phyloP scores from a whole-genome alignment of 2,329 filamentous ascomycete species.

The Neopestalotiopsis rosae region DNA sequence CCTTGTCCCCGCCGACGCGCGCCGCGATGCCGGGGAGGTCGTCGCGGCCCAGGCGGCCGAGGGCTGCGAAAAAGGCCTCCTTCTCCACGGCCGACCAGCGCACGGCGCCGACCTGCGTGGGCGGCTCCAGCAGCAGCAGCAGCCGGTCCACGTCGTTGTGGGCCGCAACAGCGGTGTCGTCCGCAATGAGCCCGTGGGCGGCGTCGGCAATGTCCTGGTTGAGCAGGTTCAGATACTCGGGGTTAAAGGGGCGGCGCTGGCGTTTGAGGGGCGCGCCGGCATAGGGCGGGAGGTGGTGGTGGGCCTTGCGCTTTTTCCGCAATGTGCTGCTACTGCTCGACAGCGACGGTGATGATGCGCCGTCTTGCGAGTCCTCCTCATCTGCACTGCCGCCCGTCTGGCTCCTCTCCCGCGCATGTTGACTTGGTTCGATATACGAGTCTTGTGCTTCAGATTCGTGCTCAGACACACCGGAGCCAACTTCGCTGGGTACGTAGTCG shows the following conservation, averaged over 20 bases:
- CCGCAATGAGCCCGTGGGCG: constrained; percentile 40
- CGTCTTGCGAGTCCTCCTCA: not conserved
- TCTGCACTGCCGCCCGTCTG: not conserved
- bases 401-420: not conserved
- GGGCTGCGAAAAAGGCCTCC: constrained; percentile 66
- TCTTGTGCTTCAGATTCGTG: not conserved
- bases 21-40: constrained; percentile 66
- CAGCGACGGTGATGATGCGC: constrained; percentile 3
- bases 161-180: constrained; percentile 34
- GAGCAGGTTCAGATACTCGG: constrained; percentile 54
- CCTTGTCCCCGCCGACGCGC: constrained; percentile 71
- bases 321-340: constrained; percentile 13
- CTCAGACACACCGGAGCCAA: not conserved
- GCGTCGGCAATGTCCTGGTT: constrained; percentile 65
- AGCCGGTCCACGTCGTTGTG: too few relatives aligned
- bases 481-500: constrained; percentile 15
- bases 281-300: constrained; percentile 25
- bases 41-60: constrained; percentile 68
- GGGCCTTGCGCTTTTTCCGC: not conserved
- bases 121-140: not conserved
- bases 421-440: not conserved
- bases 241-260: constrained; percentile 47
- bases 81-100: constrained; percentile 78
- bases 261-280: constrained; percentile 49
- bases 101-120: constrained; percentile 70